Evolutionary conservation across 129 eudicot genomes (phyloP).

Genomic region (Tagetes erecta): DNA sequence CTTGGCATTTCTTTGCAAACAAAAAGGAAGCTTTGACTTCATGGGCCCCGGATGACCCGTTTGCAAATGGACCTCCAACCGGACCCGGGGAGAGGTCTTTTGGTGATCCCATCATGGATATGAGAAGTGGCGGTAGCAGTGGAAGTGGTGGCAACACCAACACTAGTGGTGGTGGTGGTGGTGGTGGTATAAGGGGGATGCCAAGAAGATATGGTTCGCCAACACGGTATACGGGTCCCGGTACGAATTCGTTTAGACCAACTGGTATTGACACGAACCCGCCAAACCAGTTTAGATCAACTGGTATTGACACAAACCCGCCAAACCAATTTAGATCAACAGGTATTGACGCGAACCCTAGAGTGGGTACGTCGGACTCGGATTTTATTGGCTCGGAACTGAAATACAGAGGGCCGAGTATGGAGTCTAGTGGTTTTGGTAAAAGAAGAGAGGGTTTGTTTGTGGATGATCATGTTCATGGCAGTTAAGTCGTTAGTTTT

Average conservation of each 20-base stretch:
- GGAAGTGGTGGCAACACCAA: conserved; percentile 42
- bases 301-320: neutral
- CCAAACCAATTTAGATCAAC: conserved; percentile 43
- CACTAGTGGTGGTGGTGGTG: conserved; percentile 35
- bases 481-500: conserved; percentile 37
- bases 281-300: conserved; percentile 42
- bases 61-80: conserved; percentile 65
- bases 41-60: conserved; percentile 98
- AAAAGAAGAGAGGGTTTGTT: conserved; percentile 75
- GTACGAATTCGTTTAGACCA: conserved; percentile 58
- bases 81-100: conserved; percentile 58
- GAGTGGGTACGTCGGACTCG: conserved; percentile 63
- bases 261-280: conserved; percentile 46
- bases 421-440: conserved; percentile 60
- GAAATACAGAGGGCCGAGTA: conserved; percentile 70
- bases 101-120: conserved; percentile 61
- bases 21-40: conserved; percentile 89
- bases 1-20: conserved; percentile 90
- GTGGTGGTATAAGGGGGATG: conserved; percentile 64
- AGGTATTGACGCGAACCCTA: conserved; percentile 47
- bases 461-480: conserved; percentile 64
- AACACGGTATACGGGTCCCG: conserved; percentile 49
- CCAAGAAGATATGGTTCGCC: conserved; percentile 82
- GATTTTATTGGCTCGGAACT: conserved; percentile 67
- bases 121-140: conserved; percentile 51